Evolutionary conservation across 2,329 filamentous ascomycete species (phyloP), one percentile per base, ranked within the genome.

Genomic region (Alternaria infectoria): DNA sequence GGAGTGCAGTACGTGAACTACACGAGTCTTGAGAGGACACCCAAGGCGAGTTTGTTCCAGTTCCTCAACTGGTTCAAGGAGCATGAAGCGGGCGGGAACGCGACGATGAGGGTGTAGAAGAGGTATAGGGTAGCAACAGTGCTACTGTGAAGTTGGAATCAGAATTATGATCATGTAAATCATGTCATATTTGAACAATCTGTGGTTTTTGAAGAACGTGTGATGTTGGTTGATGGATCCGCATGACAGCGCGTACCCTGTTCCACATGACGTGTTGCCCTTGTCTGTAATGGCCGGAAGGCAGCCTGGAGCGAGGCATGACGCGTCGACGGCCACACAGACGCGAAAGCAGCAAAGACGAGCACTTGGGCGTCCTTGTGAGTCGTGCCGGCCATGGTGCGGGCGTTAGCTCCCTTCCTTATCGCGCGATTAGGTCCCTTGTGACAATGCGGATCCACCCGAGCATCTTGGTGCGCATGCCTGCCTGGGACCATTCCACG

Each of bases 1-100:
- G 81, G 81, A 10, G 50, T 83, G 68, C 81, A 83, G 73, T 81
- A 82, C 65, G 75, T 83, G 7, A 80, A 83, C 58, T 82, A 82
- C 51, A 79, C 76, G 23, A 77, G 74, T 49, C 64, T 82, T 62
- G 78, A 79, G 66, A 71, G 81, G 62, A 78, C 75, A 43, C 81
- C 81, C 2, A 83, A 83, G 67, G 81, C 81, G 2, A 81, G 77
- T 54, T 64, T 81, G 70, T 82, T 82, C 58, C 81, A 83, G 67
- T 77, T 81, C 40, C 59, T 82, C 67, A 79, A 81, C 52, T 83
- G 81, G 80, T 82, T 82, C 65, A 76, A 75, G 64, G 65, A 74
- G 57, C 73, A 78, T 66, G 74, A 74, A 59, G 64, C 62, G 19
- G 61, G 62, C 13, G 66, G 68, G 8, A 77, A 77, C 51, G 64